Base-by-base conservation (phyloP, 192 early-diverging fungal species). In the Mortierella alpina region DNA sequence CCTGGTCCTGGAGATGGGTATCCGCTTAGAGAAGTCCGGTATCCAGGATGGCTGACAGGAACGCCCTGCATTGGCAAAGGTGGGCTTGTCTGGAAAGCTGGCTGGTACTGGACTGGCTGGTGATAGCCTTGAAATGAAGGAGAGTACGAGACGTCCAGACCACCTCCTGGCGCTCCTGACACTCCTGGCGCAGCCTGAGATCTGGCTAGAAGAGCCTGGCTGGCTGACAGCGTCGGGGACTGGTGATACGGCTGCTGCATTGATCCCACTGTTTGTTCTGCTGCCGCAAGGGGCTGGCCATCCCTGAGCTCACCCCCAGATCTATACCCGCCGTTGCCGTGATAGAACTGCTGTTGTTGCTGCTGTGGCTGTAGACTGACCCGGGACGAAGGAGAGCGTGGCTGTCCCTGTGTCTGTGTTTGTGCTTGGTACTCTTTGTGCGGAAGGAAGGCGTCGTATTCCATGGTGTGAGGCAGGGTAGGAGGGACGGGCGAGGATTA, bases 391-490 rank as follows among this genome's bases (percentile, higher is more conserved):
- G 47, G 46, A 6, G 45, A 50, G 15, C 59, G 67, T 20, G 23
- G n/a, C 45, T 11, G 52, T 18, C 3, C 31, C 39, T 51, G 17
- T 41, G 61, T 45, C 22, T 20, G 61, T 49, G 59, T 55, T 20
- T 65, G 67, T 45, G 52, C 41, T 15, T 63, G 66, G 47, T 63
- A 63, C 14, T 72, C 70, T 72, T 54, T 47, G 45, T 63, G 52
- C n/a, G 50, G 41, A 14, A 76, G 55, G 40, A 76, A 76, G 54
- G 74, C 46, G 42, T 69, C 59, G 62, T 63, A 47, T 76, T 76
- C 74, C 74, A 76, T 76, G 47, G 13, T 61, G 1, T 41, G 15
- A 50, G 22, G 14, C 9, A 31, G 39, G 23, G 11, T 5, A 14
- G 57, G 42, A 9, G 44, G 64, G 15, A 58, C 46, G 56, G 60